These are phyloP conservation scores for Microbotryomycetes sp. DNA, from an alignment of 1,284 basidiomycete genomes.

Conservation along the genomic window DNA sequence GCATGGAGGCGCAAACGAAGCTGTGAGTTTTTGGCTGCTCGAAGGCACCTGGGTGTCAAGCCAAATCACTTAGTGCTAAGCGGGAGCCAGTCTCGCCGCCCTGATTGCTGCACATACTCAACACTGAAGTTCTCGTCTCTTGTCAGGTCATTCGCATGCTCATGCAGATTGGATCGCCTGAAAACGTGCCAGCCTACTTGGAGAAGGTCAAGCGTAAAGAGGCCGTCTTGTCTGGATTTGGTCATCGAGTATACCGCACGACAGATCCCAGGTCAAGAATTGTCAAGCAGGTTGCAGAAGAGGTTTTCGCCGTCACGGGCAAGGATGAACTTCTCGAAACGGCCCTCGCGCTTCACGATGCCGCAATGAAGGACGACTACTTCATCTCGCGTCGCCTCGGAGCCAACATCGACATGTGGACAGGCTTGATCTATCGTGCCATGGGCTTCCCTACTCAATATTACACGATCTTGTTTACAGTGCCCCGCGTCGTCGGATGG, in stretches of 20 bases:
- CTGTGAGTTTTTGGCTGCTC: not conserved
- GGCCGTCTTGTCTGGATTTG: slow-evolving; percentile 59
- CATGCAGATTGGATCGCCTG: slow-evolving; percentile 65
- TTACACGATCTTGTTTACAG: slow-evolving; percentile 82
- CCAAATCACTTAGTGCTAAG: slow-evolving; percentile 8
- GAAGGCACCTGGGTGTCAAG: slow-evolving; percentile 1
- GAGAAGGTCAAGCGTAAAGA: slow-evolving; percentile 77
- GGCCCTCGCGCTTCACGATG: slow-evolving; percentile 77
- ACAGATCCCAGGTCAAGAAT: slow-evolving; percentile 78
- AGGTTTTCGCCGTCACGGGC: slow-evolving; percentile 55
- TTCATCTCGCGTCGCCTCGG: slow-evolving; percentile 56
- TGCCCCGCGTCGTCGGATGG: slow-evolving; percentile 58
- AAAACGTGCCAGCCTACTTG: slow-evolving; percentile 70
- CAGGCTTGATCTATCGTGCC: slow-evolving; percentile 24
- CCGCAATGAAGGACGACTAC: slow-evolving; percentile 79
- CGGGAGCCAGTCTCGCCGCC: slow-evolving; percentile 15
- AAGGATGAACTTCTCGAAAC: slow-evolving; percentile 73
- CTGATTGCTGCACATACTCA: no score
- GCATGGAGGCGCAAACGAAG: slow-evolving; percentile 50
- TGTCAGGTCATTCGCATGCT: slow-evolving; percentile 72
- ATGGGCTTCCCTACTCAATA: slow-evolving; percentile 79
- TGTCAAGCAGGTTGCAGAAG: slow-evolving; percentile 57
- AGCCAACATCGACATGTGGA: slow-evolving; percentile 38
- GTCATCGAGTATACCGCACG: slow-evolving; percentile 32
- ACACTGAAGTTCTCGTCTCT: not conserved